Percentiles rank a stretch among this genome's conserved stretches.
Evolutionary conservation across 1,139 yeast species (phyloP).

Genomic region (Yamadazyma friedrichii): DNA sequence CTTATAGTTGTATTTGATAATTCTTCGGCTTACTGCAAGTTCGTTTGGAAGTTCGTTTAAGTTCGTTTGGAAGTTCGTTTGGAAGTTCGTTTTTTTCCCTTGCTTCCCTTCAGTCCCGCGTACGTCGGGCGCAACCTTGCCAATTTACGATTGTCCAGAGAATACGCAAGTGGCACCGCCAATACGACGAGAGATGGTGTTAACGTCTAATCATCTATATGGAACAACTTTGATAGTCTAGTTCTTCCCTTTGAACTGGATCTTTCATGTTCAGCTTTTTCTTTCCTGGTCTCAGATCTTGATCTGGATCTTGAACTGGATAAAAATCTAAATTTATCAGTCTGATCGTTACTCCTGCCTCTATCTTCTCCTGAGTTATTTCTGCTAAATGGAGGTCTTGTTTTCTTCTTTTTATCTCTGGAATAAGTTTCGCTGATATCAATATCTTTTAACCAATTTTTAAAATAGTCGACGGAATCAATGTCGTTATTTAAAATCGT

Average conservation of each 20-base stretch:
- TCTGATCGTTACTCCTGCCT: constrained; percentile 13
- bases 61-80: too few species aligned
- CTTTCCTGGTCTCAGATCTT: constrained; percentile 5
- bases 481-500: constrained; percentile 27
- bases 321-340: constrained; percentile 9
- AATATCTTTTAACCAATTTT: constrained; percentile 26
- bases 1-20: too few species aligned
- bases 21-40: too few species aligned
- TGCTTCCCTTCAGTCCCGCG: too few species aligned
- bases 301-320: constrained; percentile 15
- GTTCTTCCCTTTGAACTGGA: constrained; percentile 7
- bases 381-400: constrained; percentile 11
- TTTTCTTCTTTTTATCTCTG: constrained; percentile 17
- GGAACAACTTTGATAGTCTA: constrained; percentile 8
- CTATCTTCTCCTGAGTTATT: constrained; percentile 16
- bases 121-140: too few species aligned
- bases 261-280: constrained; percentile 1
- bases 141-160: too few species aligned
- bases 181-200: too few species aligned
- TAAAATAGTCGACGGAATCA: constrained; percentile 30
- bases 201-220: constrained; percentile 2
- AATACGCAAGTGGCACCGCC: too few species aligned
- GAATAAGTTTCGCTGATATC: constrained; percentile 20
- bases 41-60: too few species aligned
- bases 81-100: too few species aligned